Percentiles rank a stretch among this genome's conserved stretches.
phyloP scores from a whole-genome alignment of 768 basidiomycete species.

The Lactarius trivialis region DNA sequence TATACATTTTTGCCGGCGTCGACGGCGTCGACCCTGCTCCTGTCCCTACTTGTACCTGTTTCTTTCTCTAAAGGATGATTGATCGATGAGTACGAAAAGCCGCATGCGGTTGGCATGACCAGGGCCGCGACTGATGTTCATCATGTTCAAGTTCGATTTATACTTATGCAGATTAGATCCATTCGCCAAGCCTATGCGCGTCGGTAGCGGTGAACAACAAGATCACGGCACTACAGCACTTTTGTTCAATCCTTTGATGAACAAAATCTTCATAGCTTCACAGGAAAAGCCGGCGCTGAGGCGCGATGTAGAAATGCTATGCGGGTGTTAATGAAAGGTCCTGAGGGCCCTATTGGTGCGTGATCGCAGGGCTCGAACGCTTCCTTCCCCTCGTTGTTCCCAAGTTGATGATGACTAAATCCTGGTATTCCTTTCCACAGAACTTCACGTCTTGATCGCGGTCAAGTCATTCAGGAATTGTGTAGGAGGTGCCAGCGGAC shows the following conservation, averaged over 20 bases:
- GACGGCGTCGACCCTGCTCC: background rate
- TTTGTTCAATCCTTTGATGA: background rate
- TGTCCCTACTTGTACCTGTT: background rate
- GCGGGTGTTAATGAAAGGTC: too few species aligned
- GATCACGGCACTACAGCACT: background rate
- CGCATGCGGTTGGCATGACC: background rate
- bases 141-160: background rate
- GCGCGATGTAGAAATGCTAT: background rate
- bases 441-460: background rate
- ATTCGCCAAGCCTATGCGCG: background rate
- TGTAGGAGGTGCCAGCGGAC: background rate
- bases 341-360: too few species aligned
- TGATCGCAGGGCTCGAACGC: background rate
- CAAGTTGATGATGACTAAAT: background rate
- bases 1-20: background rate
- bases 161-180: background rate
- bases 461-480: background rate
- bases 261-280: background rate
- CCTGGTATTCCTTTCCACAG: background rate
- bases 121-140: background rate
- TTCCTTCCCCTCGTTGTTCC: background rate
- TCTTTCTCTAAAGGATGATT: background rate
- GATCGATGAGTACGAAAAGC: background rate
- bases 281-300: background rate
- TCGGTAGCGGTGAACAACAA: background rate